phyloP scores from a whole-genome alignment of 352 stramenopile genomes.

The Thraustochytrium striatum region DNA sequence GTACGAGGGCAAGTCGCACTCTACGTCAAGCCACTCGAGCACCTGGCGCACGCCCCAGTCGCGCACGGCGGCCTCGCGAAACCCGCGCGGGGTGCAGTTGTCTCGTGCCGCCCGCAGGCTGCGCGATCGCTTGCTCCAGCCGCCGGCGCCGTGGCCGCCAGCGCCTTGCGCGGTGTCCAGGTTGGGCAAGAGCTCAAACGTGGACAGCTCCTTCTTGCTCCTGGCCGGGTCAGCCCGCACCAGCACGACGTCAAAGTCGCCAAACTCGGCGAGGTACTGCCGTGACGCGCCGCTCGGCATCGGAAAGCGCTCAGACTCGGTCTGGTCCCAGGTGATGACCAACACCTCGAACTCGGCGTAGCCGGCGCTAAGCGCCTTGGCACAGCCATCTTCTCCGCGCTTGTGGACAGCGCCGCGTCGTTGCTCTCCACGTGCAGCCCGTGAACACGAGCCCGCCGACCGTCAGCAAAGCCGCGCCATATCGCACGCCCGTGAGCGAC shows the following conservation, averaged over 20 bases:
- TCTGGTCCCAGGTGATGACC: conserved; percentile 36
- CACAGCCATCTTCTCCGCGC: conserved; percentile 42
- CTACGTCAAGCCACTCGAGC: conserved; percentile 20
- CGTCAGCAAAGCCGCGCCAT: conserved; percentile 16
- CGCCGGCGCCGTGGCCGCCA: neutral
- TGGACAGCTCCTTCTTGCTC: conserved; percentile 15
- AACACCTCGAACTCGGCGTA: conserved; percentile 24
- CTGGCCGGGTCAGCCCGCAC: conserved; percentile 11
- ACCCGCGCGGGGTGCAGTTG: neutral
- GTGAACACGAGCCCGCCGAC: conserved; percentile 26
- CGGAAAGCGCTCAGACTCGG: conserved; percentile 12
- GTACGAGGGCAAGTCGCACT: conserved; percentile 42
- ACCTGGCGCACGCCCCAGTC: conserved; percentile 35
- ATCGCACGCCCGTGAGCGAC: conserved; percentile 23
- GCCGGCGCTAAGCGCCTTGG: conserved; percentile 26
- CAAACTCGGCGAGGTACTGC: conserved; percentile 41
- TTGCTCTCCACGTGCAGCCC: conserved; percentile 41
- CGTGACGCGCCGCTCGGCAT: conserved; percentile 35
- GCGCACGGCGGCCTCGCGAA: neutral
- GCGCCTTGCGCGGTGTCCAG: neutral
- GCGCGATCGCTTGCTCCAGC: neutral
- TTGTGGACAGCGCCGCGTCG: conserved; percentile 25
- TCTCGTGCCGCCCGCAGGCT: neutral
- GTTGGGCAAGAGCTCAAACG: conserved; percentile 18
- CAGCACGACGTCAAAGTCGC: conserved; percentile 37